phyloP scores from a whole-genome alignment of 148 eudicot genomes.

The Linanthus parryae region DNA sequence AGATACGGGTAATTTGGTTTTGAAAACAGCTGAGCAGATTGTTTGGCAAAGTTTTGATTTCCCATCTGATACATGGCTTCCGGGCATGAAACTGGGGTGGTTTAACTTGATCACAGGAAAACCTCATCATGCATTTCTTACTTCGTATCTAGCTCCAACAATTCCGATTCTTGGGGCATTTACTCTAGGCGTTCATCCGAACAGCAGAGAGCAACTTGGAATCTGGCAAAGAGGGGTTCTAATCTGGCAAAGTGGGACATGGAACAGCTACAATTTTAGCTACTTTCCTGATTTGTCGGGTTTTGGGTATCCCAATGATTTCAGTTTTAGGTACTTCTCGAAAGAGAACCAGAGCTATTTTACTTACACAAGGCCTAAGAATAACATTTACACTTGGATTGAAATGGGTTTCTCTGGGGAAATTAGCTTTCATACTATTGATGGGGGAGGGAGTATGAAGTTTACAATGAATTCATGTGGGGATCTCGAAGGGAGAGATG shows the following conservation, averaged over 20 bases:
- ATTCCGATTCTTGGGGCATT: slow-evolving; percentile 10
- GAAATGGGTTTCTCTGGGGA: no score
- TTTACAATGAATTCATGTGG: neutral
- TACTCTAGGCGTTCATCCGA: slow-evolving; percentile 5
- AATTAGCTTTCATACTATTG: no score
- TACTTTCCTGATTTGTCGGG: neutral
- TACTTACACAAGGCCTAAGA: neutral
- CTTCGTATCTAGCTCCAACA: slow-evolving; percentile 7
- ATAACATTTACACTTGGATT: neutral
- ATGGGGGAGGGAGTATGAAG: neutral
- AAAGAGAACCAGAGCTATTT: slow-evolving; percentile 2
- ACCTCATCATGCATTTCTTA: neutral
- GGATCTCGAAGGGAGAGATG: neutral
- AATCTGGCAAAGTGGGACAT: slow-evolving; percentile 1
- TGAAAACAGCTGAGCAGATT: neutral
- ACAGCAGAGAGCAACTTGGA: neutral
- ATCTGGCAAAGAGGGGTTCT: slow-evolving; percentile 1
- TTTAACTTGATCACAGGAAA: neutral
- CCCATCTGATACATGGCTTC: slow-evolving; percentile 13
- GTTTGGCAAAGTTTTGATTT: slow-evolving; percentile 28
- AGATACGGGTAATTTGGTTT: slow-evolving; percentile 15
- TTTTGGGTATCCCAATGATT: neutral
- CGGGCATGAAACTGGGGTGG: slow-evolving; percentile 16
- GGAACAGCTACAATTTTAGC: no score
- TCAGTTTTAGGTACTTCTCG: neutral